These are phyloP conservation scores for Amanita molliuscula DNA, from an alignment of 768 basidiomycete species.

Conservation along the genomic window DNA sequence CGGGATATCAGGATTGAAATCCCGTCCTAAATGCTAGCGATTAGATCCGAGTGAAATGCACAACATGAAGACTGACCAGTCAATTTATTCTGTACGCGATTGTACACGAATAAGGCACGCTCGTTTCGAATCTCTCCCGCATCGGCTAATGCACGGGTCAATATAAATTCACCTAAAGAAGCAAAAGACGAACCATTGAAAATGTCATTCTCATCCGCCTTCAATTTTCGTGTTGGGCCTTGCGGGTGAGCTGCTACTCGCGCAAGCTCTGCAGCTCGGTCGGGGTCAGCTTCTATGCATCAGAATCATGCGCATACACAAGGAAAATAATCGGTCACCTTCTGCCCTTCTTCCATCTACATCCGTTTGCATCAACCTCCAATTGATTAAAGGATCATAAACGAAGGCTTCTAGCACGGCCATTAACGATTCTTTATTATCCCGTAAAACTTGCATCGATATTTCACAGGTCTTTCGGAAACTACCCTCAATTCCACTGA, in stretches of 20 bases:
- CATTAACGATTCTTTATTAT: conserved; percentile 98
- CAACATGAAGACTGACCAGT: conserved; percentile 49
- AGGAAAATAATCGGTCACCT: conserved; percentile 26
- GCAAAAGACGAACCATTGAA: conserved; percentile 59
- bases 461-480: conserved; percentile 95
- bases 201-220: conserved; percentile 90
- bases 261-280: conserved; percentile 51
- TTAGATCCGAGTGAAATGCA: not conserved
- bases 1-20: conserved; percentile 79
- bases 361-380: conserved; percentile 86
- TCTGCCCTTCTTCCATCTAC: conserved; percentile 62
- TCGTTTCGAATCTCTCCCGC: conserved; percentile 87
- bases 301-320: conserved; percentile 20
- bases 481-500: conserved; percentile 96
- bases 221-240: conserved; percentile 70
- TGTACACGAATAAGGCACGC: conserved; percentile 83
- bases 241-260: conserved; percentile 67
- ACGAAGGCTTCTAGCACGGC: conserved; percentile 98
- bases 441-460: conserved; percentile 93
- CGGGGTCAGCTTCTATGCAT: conserved; percentile 31
- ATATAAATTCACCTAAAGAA: conserved; percentile 16
- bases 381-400: conserved; percentile 96
- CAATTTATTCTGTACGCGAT: conserved; percentile 90
- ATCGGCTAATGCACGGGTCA: conserved; percentile 44
- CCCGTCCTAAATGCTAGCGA: conserved; percentile 47